These are phyloP conservation scores for Coniosporium tulheliwenetii DNA, from an alignment of 2,329 filamentous ascomycete species.

Conservation along the genomic window DNA sequence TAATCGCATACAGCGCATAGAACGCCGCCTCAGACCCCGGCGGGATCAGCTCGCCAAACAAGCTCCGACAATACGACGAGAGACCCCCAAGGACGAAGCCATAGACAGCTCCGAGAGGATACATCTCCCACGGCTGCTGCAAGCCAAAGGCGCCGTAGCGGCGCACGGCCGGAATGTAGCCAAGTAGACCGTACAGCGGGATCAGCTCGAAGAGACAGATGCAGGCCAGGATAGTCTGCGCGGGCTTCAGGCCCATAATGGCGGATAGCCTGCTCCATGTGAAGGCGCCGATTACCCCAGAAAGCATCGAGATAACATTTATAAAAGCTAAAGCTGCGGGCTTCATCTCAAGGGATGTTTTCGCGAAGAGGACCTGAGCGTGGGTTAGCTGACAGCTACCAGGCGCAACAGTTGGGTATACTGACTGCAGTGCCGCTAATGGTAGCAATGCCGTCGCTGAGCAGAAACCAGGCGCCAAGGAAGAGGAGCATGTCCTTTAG, in stretches of 20 bases:
- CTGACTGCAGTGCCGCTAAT: slow-evolving; percentile 79
- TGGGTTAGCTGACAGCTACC: no score
- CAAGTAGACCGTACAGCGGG: slow-evolving; percentile 76
- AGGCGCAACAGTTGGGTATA: no score
- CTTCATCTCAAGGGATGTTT: slow-evolving; percentile 81
- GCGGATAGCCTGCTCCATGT: slow-evolving; percentile 72
- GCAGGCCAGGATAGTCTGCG: slow-evolving; percentile 84
- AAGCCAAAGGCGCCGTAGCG: slow-evolving; percentile 64
- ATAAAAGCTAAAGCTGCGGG: slow-evolving; percentile 80
- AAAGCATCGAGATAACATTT: slow-evolving; percentile 76
- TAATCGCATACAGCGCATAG: slow-evolving; percentile 92
- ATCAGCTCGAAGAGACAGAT: slow-evolving; percentile 85
- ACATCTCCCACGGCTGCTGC: slow-evolving; percentile 97
- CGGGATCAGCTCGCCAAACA: slow-evolving; percentile 88
- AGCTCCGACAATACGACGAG: slow-evolving; percentile 76
- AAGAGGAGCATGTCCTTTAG: slow-evolving; percentile 64
- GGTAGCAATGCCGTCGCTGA: slow-evolving; percentile 88
- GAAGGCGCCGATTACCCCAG: slow-evolving; percentile 77
- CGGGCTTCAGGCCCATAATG: slow-evolving; percentile 52
- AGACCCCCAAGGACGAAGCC: slow-evolving; percentile 89
- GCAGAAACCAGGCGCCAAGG: slow-evolving; percentile 80
- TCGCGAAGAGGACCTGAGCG: slow-evolving; percentile 54
- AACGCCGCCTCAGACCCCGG: slow-evolving; percentile 91
- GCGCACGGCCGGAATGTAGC: slow-evolving; percentile 69
- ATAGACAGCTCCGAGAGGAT: slow-evolving; percentile 76